Evolutionary conservation across 225 moss, liverwort and hornwort species (phyloP), one percentile per base, ranked within the genome.

Genomic region (Climacium dendroides): DNA sequence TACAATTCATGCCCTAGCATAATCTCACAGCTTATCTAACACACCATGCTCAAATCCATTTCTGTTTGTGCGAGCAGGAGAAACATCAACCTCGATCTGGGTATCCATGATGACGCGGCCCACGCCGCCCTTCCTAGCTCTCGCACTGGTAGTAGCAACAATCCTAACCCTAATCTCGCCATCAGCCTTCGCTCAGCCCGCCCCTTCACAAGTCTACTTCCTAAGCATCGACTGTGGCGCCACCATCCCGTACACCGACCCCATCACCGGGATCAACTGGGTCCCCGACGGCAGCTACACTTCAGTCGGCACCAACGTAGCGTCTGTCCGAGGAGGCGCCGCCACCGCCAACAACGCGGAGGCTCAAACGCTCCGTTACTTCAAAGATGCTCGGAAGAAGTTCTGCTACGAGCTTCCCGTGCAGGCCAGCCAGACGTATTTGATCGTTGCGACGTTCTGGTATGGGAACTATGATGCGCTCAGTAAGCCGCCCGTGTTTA

Each of bases 181-280:
- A 35, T 57, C 63, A 39, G 34, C 24, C 18, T 70, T 55, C 45
- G 89, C 81, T 4, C 77, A 81, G n/a, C 6, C 65, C 18, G 11
- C 18, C 23, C 89, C 87, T 12, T 83, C 88, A 3, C 91, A 91
- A 86, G 59, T 11, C 10, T 58, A 43, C 19, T 95, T 92, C 73
- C 78, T 95, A 12, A 97, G 95, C 86, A 96, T 97, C 62, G 97
- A 97, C 87, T 97, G 96, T 60, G 97, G 97, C 37, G 88, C 83
- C 20, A 57, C 75, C 15, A n/a, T 70, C 0, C 5, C 13, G 74
- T 94, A 94, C 81, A 75, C 82, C 14, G 96, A 95, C 72, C 13
- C 91, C 24, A 28, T 45, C 4, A 92, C 81, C 5, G 88, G 90
- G 39, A 87, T 92, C 72, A 54, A 77, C 9, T 92, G 92, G 92